Evolutionary conservation across 2,329 filamentous ascomycete genomes (phyloP), one percentile per base, ranked within the genome.

Genomic region (Sclerotinia spermophila): DNA sequence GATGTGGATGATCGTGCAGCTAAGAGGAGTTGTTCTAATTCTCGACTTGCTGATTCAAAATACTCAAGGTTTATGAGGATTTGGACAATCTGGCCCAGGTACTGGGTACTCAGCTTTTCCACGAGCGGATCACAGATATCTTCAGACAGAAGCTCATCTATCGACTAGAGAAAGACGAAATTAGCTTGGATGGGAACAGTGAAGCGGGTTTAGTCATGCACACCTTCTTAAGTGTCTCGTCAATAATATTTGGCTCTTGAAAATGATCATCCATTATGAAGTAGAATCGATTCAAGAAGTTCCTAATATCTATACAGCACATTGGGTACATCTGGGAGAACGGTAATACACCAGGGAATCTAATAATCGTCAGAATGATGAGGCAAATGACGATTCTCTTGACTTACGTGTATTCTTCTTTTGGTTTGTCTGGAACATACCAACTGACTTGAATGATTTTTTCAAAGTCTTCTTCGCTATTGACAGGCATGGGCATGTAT

Each of bases 401-500:
- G 21, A 67, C 61, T 68, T 42, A 94, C 87, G 86, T 89, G 76
- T 97, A 86, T 75, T 96, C 89, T 72, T 94, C 89, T 42, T 87
- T 82, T 27, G 89, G 83, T 76, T 92, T 93, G 44, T 97, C 93
- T 58, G 94, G 94, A 1, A 88, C 90, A 80, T 97, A 98, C 95
- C 95, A 99, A 82, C 92, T 97, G 72, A 98, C 94, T 73, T 94
- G 96, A 74, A 97, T 88, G 48, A 99, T 95, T 78, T 97, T 97
- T 77, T 96, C 93, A 79, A 97, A 98, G 78, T 98, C 94, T 76
- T 97, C 94, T 24, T 86, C 82, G 30, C 91, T 94, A 77, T 94
- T 93, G 79, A 98, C 97, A 2, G 93, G 92, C 96, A 99, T 98
- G 3, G 96, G 96, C 95, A 99, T 99, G 81, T 99, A 99, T 81